Base-by-base conservation (phyloP, 164 flowering plant species). In the Annona squamosa region DNA sequence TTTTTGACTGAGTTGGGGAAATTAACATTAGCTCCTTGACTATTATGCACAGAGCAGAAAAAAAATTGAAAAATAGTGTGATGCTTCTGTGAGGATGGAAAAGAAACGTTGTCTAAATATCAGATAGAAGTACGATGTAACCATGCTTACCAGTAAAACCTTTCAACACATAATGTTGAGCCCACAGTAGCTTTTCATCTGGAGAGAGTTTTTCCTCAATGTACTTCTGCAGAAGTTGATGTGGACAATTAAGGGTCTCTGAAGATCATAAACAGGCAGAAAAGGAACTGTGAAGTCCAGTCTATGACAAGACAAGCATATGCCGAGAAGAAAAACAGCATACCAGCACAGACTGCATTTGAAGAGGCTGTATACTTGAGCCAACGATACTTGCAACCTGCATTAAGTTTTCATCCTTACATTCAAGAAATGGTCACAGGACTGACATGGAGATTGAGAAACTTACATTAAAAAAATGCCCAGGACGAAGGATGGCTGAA, bases 301-400 rank as follows among this genome's bases (percentile, higher is more conserved):
- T 52, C 13, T 10, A 52, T 52, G 59, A 26, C 18, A 48, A 41
- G 64, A n/a, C 37, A 17, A 9, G 4, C 64, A 59, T 9, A 65
- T 67, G 37, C 59, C 56, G 57, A 62, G 19, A 18, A 47, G 46
- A 26, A 81, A 67, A 3, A 52, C 56, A 65, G 57, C 26, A 56
- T 84, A 88, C 91, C 88, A 86, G 82, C 63, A 85, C 59, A 7
- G 80, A 57, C 68, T 79, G 3, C 91, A 87, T 85, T 59, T 80
- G 84, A 75, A 85, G 89, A 69, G 91, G 90, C 73, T 90, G 94
- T 69, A 90, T 83, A 74, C 87, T 86, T 44, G 86, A 83, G 79
- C 76, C 75, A 78, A 90, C 72, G 68, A 85, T 80, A 78, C 84
- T 83, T 71, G 91, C 87, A 76, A 64, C 88, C 94, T 90, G 84